Evolutionary conservation across 2,329 filamentous ascomycete species (phyloP).

Genomic region (Sporothrix dimorphospora): DNA sequence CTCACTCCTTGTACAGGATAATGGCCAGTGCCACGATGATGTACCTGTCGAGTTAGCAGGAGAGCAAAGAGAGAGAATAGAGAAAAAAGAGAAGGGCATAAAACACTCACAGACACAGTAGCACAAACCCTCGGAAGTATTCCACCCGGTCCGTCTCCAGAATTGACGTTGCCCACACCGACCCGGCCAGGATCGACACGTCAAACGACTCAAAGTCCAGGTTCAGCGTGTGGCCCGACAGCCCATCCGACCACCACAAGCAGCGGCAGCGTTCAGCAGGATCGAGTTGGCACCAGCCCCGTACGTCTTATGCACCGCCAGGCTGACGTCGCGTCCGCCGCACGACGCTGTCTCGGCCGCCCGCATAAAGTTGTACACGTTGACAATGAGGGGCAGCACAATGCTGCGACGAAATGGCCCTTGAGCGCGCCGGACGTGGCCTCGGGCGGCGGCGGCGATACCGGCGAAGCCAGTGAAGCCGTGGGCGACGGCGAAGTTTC

Average conservation of each 20-base stretch:
- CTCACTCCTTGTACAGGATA: not conserved
- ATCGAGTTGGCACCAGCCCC: not conserved
- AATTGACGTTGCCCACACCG: slow-evolving; percentile 28
- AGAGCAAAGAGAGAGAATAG: not conserved
- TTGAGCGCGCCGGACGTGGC: not conserved
- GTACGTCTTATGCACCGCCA: slow-evolving; percentile 4
- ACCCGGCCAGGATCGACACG: slow-evolving; percentile 26
- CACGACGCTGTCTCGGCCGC: slow-evolving; percentile 27
- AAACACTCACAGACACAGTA: not conserved
- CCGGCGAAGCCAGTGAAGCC: not conserved
- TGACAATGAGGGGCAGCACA: slow-evolving; percentile 28
- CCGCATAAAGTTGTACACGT: slow-evolving; percentile 28
- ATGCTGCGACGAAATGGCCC: slow-evolving; percentile 30
- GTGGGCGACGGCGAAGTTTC: not conserved
- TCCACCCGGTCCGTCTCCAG: slow-evolving; percentile 25
- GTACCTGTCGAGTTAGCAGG: not conserved
- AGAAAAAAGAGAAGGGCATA: not conserved
- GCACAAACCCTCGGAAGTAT: slow-evolving; percentile 15
- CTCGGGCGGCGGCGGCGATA: not conserved
- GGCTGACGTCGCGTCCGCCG: not conserved
- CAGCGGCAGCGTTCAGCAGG: not conserved
- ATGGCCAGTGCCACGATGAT: not conserved
- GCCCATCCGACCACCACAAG: slow-evolving; percentile 22
- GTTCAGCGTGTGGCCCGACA: slow-evolving; percentile 20
- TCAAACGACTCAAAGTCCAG: slow-evolving; percentile 28